Evolutionary conservation across 2,329 filamentous ascomycete genomes (phyloP).

Genomic region (Cadophora luteo-olivacea): DNA sequence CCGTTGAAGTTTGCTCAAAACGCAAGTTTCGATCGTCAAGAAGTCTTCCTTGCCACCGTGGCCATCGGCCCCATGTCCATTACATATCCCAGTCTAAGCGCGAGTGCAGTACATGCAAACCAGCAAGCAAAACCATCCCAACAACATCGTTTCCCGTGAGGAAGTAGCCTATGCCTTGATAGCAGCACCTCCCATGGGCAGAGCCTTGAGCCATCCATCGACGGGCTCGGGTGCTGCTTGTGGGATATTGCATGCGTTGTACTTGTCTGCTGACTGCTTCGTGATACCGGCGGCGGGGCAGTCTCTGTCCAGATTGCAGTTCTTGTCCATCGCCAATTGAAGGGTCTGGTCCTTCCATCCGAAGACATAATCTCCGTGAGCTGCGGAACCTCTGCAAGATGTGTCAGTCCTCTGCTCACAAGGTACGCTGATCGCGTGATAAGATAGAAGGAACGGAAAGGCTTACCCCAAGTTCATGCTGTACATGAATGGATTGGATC

Average conservation of each 20-base stretch:
- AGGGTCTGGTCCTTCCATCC: constrained; percentile 76
- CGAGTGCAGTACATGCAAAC: not conserved
- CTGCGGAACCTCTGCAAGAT: constrained; percentile 64
- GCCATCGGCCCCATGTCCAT: not conserved
- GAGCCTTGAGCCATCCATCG: constrained; percentile 48
- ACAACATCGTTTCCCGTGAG: not conserved
- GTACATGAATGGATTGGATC: constrained; percentile 66
- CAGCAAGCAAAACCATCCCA: not conserved
- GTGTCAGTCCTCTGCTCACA: constrained; percentile 10
- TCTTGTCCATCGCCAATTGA: constrained; percentile 68
- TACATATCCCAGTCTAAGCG: constrained; percentile 1
- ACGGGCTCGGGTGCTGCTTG: constrained; percentile 57
- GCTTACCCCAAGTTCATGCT: constrained; percentile 40
- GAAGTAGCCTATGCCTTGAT: constrained; percentile 19
- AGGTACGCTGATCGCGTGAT: not conserved
- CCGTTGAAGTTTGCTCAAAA: not conserved
- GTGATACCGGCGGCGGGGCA: constrained; percentile 61
- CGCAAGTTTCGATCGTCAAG: too few relatives aligned
- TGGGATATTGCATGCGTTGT: constrained; percentile 54
- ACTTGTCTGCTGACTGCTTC: constrained; percentile 51
- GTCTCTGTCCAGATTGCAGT: constrained; percentile 75
- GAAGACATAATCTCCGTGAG: constrained; percentile 80
- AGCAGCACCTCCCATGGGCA: constrained; percentile 21
- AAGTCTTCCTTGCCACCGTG: not conserved
- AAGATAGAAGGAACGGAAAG: not conserved